phyloP scores from a whole-genome alignment of 139 green algal species.

The Chlamydomonas schloesseri region DNA sequence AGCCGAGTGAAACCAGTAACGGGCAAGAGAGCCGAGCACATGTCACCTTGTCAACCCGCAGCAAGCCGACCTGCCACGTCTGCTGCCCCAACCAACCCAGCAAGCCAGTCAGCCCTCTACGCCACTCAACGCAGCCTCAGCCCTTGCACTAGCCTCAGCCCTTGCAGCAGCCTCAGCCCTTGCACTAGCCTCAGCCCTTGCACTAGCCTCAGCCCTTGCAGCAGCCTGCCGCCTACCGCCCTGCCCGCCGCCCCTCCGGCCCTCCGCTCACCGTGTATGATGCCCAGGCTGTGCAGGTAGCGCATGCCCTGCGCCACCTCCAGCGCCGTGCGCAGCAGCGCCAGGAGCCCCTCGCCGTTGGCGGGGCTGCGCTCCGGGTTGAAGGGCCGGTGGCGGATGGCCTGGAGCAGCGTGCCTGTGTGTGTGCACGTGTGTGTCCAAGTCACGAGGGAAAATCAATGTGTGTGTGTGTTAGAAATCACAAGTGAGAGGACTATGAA shows the following conservation, averaged over 20 bases:
- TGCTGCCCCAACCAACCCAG: too few relatives aligned
- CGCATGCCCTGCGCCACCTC: constrained; percentile 45
- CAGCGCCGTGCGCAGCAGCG: constrained; percentile 28
- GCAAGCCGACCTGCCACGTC: too few relatives aligned
- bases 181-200: not conserved
- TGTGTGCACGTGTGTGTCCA: too few relatives aligned
- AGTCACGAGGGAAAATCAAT: too few relatives aligned
- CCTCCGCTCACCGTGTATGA: constrained; percentile 20
- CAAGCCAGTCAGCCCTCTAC: too few relatives aligned
- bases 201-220: not conserved
- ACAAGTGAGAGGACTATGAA: too few relatives aligned
- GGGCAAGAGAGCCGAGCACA: too few relatives aligned
- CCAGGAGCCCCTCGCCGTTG: constrained; percentile 1
- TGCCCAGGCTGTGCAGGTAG: constrained; percentile 28
- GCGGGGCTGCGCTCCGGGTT: not conserved
- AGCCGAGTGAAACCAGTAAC: too few relatives aligned
- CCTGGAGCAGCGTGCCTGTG: constrained; percentile 21
- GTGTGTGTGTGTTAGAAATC: too few relatives aligned
- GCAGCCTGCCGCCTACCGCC: not conserved
- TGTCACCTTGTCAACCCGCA: too few relatives aligned
- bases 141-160: too few relatives aligned
- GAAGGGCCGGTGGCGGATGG: constrained; percentile 1
- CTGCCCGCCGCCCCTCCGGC: not conserved
- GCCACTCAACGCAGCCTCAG: too few relatives aligned
- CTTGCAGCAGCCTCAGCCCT: not conserved